These are phyloP conservation scores for Paracorniculantispora psalliotae DNA, from an alignment of 2,329 filamentous ascomycete genomes.

Conservation along the genomic window DNA sequence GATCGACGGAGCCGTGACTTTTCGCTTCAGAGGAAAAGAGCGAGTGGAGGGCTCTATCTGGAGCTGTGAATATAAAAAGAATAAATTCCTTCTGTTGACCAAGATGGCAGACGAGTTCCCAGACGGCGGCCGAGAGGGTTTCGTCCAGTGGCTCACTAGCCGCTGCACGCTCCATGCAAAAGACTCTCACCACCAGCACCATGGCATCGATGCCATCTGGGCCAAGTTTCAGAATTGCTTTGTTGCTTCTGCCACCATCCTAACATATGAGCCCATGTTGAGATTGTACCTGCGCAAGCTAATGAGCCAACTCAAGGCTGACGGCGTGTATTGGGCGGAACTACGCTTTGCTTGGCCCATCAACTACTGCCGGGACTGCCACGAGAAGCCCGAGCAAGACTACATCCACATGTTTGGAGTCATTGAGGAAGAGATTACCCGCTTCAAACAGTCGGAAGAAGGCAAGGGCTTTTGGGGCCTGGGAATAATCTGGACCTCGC, in stretches of 20 bases:
- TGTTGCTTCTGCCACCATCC: constrained; percentile 63
- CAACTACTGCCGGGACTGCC: constrained; percentile 60
- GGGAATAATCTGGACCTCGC: constrained; percentile 76
- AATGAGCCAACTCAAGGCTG: constrained; percentile 65
- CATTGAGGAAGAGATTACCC: constrained; percentile 71
- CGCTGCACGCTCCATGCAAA: constrained; percentile 66
- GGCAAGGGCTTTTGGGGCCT: constrained; percentile 79
- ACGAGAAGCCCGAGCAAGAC: constrained; percentile 61
- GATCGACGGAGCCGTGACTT: constrained; percentile 52
- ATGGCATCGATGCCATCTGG: constrained; percentile 82
- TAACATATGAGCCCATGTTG: constrained; percentile 90
- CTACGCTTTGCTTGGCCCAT: constrained; percentile 68
- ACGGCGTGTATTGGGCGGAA: constrained; percentile 83
- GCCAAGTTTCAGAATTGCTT: constrained; percentile 74
- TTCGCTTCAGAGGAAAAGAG: constrained; percentile 52
- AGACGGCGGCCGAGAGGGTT: constrained; percentile 63
- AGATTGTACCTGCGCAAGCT: constrained; percentile 68
- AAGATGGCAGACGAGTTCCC: constrained; percentile 72
- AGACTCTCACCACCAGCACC: constrained; percentile 74
- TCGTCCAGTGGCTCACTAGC: constrained; percentile 70
- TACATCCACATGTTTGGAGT: constrained; percentile 66
- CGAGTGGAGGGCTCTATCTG: constrained; percentile 55
- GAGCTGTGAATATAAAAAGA: constrained; percentile 56
- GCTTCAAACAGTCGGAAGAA: constrained; percentile 66
- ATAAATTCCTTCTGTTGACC: constrained; percentile 52